Base-by-base conservation (phyloP, 2,329 filamentous ascomycete genomes). In the Grosmannia serpens region DNA sequence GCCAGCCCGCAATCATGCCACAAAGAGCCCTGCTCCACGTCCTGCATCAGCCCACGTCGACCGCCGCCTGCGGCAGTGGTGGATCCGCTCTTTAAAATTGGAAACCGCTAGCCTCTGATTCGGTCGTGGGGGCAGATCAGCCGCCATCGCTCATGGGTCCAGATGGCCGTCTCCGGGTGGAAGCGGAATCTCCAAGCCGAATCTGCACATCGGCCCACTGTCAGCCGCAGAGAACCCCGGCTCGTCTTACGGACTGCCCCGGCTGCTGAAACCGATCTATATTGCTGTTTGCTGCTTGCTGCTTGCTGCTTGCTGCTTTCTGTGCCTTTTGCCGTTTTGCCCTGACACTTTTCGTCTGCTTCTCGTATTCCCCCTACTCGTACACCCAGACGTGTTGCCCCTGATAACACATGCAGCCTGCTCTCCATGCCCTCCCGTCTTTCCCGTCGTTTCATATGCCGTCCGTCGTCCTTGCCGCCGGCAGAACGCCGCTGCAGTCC, bases 141-240 rank as follows among this genome's bases (percentile, higher is more conserved):
- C 51, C 51, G 26, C n/a, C n/a, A n/a, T n/a, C n/a, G n/a, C n/a
- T 27, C 26, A 50, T 50, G 24, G 24, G 47, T 20, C 47, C 10
- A 17, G 5, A 17, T 7, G 7, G 38, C 38, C 17, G 38, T 41
- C 20, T 11, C 38, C 41, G 41, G 41, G 41, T 22, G 20, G 46
- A 49, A 49, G 46, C 46, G 24, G 26, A 50, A 50, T 27, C 24
- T 29, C 47, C 17, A 41, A 20, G 31, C 35, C 22, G 52, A 53
- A 41, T 26, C 49, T 41, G 11, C 17, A 27, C 47, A 29, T 50
- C 50, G 50, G 33, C 52, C 52, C 35, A 44, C 33, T n/a, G 35
- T 54, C 52, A 54, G 52, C 52, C 52, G 52, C 52, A 54, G 33
- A 13, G 13, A 51, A n/a, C n/a, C n/a, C n/a, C n/a, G n/a, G n/a